A percentile compares a stretch with the other conserved stretches of the same genome.
Conservation (phyloP, 2,329 filamentous ascomycete species). For the Fusarium chaquense region DNA sequence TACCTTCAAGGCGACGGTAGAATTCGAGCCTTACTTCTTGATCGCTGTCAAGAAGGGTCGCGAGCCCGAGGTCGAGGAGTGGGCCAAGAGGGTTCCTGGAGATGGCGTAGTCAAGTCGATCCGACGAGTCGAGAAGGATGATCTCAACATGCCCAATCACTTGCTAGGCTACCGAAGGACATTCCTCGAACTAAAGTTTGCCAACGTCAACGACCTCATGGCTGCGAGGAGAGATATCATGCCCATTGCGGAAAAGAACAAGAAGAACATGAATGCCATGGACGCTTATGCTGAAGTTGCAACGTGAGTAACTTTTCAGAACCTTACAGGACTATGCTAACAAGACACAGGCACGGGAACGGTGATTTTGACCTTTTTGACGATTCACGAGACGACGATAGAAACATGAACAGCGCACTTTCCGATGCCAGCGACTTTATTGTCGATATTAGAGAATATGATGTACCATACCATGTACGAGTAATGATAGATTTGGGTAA, state of each 20-base stretch:
- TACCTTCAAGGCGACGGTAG: slow-evolving; percentile 95
- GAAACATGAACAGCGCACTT: slow-evolving; percentile 79
- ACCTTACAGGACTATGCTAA: slow-evolving; percentile 25
- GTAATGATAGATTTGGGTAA: slow-evolving; percentile 94
- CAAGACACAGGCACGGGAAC: slow-evolving; percentile 67
- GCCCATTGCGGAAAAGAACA: slow-evolving; percentile 96
- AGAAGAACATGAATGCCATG: slow-evolving; percentile 95
- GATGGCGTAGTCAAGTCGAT: slow-evolving; percentile 86
- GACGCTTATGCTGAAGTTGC: slow-evolving; percentile 98
- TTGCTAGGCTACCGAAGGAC: slow-evolving; percentile 89
- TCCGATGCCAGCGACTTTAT: slow-evolving; percentile 96
- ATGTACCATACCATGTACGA: slow-evolving; percentile 98
- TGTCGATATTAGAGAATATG: slow-evolving; percentile 98
- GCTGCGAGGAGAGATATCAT: slow-evolving; percentile 85
- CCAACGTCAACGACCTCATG: slow-evolving; percentile 87
- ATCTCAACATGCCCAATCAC: slow-evolving; percentile 95
- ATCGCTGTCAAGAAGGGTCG: slow-evolving; percentile 88
- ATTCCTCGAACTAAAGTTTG: slow-evolving; percentile 87
- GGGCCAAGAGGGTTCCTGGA: slow-evolving; percentile 80
- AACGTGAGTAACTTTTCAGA: slow-evolving; percentile 66
- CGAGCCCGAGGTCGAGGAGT: slow-evolving; percentile 96
- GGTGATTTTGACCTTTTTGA: slow-evolving; percentile 96
- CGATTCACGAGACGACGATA: slow-evolving; percentile 82
- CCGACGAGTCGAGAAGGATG: slow-evolving; percentile 87
- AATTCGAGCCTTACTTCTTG: slow-evolving; percentile 97